These are phyloP conservation scores for Eimeria brunetti DNA, from an alignment of 169 alveolate genomes.

Conservation along the genomic window DNA sequence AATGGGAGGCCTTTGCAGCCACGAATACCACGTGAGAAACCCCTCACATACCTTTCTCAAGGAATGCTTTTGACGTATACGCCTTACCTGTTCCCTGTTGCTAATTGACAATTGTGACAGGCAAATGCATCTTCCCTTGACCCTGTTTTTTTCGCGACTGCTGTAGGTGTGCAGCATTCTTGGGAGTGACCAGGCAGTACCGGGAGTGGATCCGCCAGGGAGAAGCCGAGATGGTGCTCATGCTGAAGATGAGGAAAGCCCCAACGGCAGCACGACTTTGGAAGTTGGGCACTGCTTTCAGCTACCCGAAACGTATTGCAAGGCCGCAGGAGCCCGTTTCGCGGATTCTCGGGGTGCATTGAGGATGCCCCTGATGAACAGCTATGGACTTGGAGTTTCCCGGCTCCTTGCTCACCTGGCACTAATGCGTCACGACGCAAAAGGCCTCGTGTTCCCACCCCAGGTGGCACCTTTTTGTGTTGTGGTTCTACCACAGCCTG, in stretches of 20 bases:
- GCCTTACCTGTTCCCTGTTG: neutral
- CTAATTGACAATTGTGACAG: neutral
- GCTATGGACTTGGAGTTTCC: conserved; percentile 58
- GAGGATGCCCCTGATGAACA: conserved; percentile 30
- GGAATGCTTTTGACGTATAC: neutral
- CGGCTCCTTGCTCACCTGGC: conserved; percentile 64
- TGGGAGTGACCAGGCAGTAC: conserved; percentile 9
- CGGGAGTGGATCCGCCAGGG: neutral
- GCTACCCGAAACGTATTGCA: conserved; percentile 39
- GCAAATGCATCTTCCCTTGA: neutral
- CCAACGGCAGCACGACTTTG: neutral
- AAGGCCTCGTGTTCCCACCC: conserved; percentile 48
- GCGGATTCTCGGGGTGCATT: conserved; percentile 38
- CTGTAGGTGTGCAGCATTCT: conserved; percentile 40
- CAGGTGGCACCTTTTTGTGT: conserved; percentile 63
- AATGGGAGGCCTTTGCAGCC: conserved; percentile 71
- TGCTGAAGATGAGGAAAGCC: neutral
- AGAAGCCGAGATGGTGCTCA: neutral
- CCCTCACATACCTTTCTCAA: neutral
- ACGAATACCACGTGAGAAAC: conserved; percentile 52
- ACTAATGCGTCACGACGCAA: conserved; percentile 29
- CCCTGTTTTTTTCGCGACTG: neutral
- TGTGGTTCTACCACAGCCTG: conserved; percentile 46
- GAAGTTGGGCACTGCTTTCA: conserved; percentile 72
- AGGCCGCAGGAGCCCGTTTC: conserved; percentile 55